Evolutionary conservation across 768 basidiomycete species (phyloP), one percentile per base, ranked within the genome.

Genomic region (Gloeostereum incarnatum): DNA sequence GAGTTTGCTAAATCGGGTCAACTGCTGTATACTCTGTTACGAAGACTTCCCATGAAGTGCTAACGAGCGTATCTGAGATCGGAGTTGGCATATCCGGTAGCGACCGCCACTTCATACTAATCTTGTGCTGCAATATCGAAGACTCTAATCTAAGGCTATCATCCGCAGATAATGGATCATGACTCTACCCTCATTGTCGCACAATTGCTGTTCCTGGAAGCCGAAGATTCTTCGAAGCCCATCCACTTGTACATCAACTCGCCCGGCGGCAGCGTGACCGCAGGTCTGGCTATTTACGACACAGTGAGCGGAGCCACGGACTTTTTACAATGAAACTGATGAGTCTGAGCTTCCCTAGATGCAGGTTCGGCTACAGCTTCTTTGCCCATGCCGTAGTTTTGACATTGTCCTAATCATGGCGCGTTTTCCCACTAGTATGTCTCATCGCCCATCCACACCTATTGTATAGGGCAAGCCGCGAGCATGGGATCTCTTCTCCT

Each of bases 221-320:
- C 94, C 1, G 93, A 94, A 58, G 92, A 97, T 47, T 78, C 91
- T 0, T 78, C 81, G 6, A 89, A 90, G 55, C 94, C 94, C 3
- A 96, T 98, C 39, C 92, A 94, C 51, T 62, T 98, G 8, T 98
- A 98, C 59, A 94, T 98, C 49, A 97, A 97, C 60, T 92, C 88
- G 5, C 94, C 94, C 0, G 94, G 94, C 2, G 94, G 94, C 21
- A 87, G 85, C 51, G 94, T 98, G 26, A 94, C 93, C 0, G 90
- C 92, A 34, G 94, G 94, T 6, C 65, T 98, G 42, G 94, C 93
- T 13, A 94, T 98, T 35, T 98, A 98, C 63, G 94, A 98, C 54
- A 97, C 94, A 52, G 91, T 94, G 63, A 50, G 78, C 46, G 25
- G 25, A 26, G 16, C 21, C n/a, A n/a, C n/a, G n/a, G n/a, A n/a